Evolutionary conservation across 352 stramenopile species (phyloP).

Genomic region (Phytophthora cactorum): DNA sequence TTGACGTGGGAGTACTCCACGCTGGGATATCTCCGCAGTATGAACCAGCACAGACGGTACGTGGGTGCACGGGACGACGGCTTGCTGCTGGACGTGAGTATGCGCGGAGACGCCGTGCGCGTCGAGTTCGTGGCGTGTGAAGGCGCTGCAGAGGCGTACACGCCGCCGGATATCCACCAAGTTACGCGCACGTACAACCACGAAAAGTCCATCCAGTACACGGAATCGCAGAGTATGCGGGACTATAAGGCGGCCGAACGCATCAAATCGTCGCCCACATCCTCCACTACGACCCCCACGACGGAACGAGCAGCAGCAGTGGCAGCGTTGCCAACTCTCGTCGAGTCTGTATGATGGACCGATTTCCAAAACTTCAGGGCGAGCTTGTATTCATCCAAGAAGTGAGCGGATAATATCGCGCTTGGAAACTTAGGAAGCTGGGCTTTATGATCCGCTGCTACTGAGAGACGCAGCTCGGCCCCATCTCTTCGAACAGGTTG

Average conservation of each 20-base stretch:
- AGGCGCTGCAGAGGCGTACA: conserved; percentile 38
- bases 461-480: background rate
- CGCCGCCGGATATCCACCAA: conserved; percentile 74
- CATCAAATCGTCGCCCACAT: conserved; percentile 44
- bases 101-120: conserved; percentile 79
- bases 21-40: conserved; percentile 83
- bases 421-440: background rate
- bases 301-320: conserved; percentile 31
- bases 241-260: conserved; percentile 70
- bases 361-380: background rate
- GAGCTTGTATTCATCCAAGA: no score
- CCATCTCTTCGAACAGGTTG: conserved; percentile 25
- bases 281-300: conserved; percentile 29
- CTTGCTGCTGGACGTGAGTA: conserved; percentile 84
- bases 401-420: background rate
- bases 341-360: conserved; percentile 20
- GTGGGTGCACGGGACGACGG: conserved; percentile 76
- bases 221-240: conserved; percentile 80
- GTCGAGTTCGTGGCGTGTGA: conserved; percentile 83
- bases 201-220: conserved; percentile 62
- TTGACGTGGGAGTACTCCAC: conserved; percentile 87
- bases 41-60: conserved; percentile 90
- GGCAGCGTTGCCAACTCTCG: conserved; percentile 22
- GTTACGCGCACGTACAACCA: conserved; percentile 83
- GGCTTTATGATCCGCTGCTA: conserved; percentile 10